Conservation (phyloP, 768 basidiomycete species). For the Termitomyces sp. region DNA sequence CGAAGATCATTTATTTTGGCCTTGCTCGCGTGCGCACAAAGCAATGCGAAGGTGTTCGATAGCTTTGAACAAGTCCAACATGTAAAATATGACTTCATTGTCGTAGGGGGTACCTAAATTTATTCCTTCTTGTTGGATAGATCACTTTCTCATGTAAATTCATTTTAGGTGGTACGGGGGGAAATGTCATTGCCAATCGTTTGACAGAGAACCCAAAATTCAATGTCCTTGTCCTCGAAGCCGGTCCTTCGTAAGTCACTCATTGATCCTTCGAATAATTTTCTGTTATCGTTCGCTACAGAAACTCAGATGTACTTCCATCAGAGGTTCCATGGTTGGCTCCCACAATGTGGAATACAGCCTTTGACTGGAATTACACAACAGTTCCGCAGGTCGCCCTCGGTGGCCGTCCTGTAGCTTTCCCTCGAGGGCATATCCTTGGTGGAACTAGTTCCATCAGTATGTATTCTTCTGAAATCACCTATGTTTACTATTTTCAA, state of each 20-base stretch:
- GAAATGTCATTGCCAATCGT: conserved; percentile 19
- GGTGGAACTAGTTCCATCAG: conserved; percentile 32
- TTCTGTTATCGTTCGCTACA: neutral
- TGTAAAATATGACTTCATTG: conserved; percentile 20
- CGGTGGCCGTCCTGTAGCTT: conserved; percentile 20
- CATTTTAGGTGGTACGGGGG: conserved; percentile 20
- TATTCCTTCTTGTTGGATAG: neutral
- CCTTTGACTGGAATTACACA: conserved; percentile 34
- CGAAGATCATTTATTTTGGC: neutral
- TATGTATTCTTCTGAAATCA: conserved; percentile 11
- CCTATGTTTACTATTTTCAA: neutral
- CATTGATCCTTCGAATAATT: neutral
- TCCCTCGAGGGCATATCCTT: conserved; percentile 27
- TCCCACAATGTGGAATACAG: conserved; percentile 10
- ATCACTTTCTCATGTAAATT: neutral
- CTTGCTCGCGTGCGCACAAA: neutral
- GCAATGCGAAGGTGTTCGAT: neutral
- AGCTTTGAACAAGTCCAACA: neutral
- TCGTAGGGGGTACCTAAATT: conserved; percentile 20
- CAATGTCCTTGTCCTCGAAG: conserved; percentile 18
- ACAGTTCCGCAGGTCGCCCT: conserved; percentile 29
- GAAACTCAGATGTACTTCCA: neutral
- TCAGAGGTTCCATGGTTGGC: conserved; percentile 17
- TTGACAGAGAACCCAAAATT: conserved; percentile 15
- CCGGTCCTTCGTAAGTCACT: conserved; percentile 14